Conservation (phyloP, 2,329 filamentous ascomycete genomes). For the Xylaria sp. region DNA sequence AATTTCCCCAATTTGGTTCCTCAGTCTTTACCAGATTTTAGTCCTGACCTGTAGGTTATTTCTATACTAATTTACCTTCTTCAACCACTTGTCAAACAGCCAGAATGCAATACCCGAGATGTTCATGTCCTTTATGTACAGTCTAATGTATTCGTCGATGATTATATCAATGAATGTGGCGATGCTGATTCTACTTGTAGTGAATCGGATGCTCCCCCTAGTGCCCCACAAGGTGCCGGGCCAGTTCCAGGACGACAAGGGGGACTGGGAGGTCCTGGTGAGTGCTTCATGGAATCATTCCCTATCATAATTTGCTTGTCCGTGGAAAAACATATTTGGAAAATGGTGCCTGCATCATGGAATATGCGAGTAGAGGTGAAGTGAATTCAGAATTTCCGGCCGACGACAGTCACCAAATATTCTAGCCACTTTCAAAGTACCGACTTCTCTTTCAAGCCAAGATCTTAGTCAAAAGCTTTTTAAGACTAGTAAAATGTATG, state of each 20-base stretch:
- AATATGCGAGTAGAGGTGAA: neutral
- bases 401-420: no score
- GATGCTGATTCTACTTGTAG: neutral
- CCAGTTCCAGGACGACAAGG: neutral
- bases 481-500: no score
- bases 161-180: neutral
- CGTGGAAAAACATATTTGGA: no score
- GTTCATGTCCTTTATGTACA: neutral
- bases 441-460: neutral
- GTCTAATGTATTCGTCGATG: neutral
- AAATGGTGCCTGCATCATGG: neutral
- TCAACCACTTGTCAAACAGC: neutral
- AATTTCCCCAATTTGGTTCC: no score
- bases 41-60: neutral
- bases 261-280: neutral
- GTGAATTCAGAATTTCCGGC: no score
- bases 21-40: neutral
- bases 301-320: no score
- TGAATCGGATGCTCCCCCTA: neutral
- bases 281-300: no score
- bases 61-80: neutral
- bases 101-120: neutral
- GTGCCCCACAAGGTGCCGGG: no score
- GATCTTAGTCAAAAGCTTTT: neutral
- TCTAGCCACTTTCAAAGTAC: no score